A percentile compares a stretch with the other conserved stretches of the same genome.
Evolutionary conservation across 2,329 filamentous ascomycete genomes (phyloP).

Genomic region (Colletotrichum sp.): DNA sequence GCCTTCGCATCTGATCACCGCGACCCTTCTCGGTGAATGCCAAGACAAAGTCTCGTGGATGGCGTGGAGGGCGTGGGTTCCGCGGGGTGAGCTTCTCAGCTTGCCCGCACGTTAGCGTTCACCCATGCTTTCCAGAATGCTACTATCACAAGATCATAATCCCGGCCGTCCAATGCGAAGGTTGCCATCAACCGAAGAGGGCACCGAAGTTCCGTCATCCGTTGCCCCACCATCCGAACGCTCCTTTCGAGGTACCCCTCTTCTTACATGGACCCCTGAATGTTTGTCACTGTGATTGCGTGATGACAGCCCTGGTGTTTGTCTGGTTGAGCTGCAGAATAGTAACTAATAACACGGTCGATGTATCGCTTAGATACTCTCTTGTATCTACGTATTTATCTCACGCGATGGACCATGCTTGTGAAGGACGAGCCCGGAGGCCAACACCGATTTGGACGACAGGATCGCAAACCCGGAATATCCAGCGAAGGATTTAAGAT

Average conservation of each 20-base stretch:
- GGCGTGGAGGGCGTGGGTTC: neutral
- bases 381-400: neutral
- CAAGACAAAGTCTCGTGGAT: neutral
- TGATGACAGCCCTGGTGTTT: neutral
- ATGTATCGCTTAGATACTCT: neutral
- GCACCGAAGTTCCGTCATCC: neutral
- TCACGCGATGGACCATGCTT: neutral
- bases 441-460: neutral
- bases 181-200: neutral
- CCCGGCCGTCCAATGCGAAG: neutral
- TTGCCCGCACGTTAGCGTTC: neutral
- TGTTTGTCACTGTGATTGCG: neutral
- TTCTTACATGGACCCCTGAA: neutral
- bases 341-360: rapidly evolving
- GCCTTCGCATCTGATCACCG: neutral
- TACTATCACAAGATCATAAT: neutral
- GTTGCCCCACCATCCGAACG: neutral
- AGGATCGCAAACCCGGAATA: neutral
- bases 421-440: neutral
- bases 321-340: neutral
- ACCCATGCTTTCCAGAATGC: neutral
- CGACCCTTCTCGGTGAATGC: neutral
- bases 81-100: neutral
- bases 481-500: neutral
- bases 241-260: neutral